phyloP scores from a whole-genome alignment of 495 filamentous ascomycete species.

The Penicillium longicatenatum region DNA sequence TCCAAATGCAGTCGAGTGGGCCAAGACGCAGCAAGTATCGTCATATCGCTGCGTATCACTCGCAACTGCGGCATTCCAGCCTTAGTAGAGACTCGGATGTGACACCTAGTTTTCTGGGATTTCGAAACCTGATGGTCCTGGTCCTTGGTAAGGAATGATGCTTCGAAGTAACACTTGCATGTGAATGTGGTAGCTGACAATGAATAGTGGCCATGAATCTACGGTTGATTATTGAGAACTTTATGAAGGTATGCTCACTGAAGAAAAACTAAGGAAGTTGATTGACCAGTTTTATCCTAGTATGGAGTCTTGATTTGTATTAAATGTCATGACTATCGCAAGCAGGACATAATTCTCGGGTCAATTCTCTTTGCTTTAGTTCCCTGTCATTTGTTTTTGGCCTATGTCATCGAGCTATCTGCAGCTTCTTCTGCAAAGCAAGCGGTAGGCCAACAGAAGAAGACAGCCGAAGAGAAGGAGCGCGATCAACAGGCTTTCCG shows the following conservation, averaged over 20 bases:
- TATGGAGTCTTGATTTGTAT: slow-evolving; percentile 95
- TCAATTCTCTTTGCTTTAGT: slow-evolving; percentile 78
- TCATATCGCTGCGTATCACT: slow-evolving; percentile 86
- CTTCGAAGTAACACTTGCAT: neutral
- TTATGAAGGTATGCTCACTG: slow-evolving; percentile 70
- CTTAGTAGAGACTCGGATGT: slow-evolving; percentile 77
- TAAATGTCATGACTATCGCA: slow-evolving; percentile 83
- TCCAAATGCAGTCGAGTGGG: slow-evolving; percentile 8
- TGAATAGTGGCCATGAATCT: slow-evolving; percentile 83
- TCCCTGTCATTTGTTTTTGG: slow-evolving; percentile 85
- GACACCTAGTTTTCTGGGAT: slow-evolving; percentile 85
- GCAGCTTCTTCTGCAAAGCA: slow-evolving; percentile 75
- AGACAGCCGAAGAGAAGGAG: slow-evolving; percentile 57
- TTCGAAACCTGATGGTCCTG: slow-evolving; percentile 94
- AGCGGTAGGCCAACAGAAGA: slow-evolving; percentile 63
- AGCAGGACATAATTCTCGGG: slow-evolving; percentile 74
- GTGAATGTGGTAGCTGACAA: slow-evolving; percentile 12
- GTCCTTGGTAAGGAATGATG: slow-evolving; percentile 65
- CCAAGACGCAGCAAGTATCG: slow-evolving; percentile 65
- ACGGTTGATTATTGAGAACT: slow-evolving; percentile 93
- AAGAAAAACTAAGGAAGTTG: neutral
- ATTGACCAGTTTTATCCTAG: slow-evolving; percentile 38
- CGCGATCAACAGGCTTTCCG: slow-evolving; percentile 55
- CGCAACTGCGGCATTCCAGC: slow-evolving; percentile 68
- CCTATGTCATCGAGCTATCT: slow-evolving; percentile 81